These are phyloP conservation scores for Ganoderma resinaceum DNA, from an alignment of 1,284 basidiomycete genomes.

Conservation along the genomic window DNA sequence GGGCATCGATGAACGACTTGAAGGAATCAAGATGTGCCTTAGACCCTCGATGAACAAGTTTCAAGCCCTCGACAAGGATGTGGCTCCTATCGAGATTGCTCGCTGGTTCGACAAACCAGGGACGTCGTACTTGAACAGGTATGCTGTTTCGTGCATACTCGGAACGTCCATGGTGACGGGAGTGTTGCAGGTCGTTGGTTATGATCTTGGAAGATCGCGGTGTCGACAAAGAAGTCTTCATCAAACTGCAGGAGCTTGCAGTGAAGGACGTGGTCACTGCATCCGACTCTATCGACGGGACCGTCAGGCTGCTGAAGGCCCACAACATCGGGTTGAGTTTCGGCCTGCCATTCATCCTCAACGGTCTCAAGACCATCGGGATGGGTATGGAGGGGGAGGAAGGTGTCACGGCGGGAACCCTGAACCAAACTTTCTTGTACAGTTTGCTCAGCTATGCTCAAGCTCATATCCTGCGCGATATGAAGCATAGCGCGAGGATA, in stretches of 20 bases:
- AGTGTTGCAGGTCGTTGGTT: constrained; percentile 59
- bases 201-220: constrained; percentile 76
- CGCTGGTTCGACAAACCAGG: constrained; percentile 63
- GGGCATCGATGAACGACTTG: constrained; percentile 61
- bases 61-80: constrained; percentile 50
- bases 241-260: constrained; percentile 60
- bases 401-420: constrained; percentile 35
- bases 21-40: constrained; percentile 65
- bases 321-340: constrained; percentile 62
- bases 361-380: constrained; percentile 54
- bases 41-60: constrained; percentile 81
- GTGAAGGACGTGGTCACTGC: constrained; percentile 62
- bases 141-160: constrained; percentile 16
- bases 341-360: constrained; percentile 56
- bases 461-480: constrained; percentile 67
- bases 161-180: background rate
- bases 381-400: constrained; percentile 50
- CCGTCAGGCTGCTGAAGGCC: constrained; percentile 52
- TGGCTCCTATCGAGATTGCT: constrained; percentile 75
- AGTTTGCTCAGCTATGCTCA: constrained; percentile 60
- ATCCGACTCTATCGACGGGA: constrained; percentile 56
- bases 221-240: constrained; percentile 59
- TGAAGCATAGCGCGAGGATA: constrained; percentile 78
- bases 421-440: constrained; percentile 66
- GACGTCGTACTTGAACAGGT: constrained; percentile 71